Evolutionary conservation across 805 yeast species (phyloP).

Genomic region (Maudiozyma barnettii): DNA sequence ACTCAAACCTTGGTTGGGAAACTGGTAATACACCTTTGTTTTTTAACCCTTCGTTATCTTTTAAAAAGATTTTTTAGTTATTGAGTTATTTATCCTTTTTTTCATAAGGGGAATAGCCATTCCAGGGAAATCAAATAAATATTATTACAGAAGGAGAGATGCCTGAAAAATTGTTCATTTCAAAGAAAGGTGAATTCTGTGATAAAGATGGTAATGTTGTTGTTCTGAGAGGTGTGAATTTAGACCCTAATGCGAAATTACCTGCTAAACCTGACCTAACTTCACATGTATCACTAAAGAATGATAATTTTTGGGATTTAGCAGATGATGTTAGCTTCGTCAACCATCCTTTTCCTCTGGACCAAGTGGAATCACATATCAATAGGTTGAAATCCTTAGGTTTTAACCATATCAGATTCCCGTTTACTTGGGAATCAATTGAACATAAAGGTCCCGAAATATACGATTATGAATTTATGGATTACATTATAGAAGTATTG

Average conservation of each 20-base stretch:
- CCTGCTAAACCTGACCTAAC: slow-evolving; percentile 50
- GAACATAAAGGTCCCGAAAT: slow-evolving; percentile 82
- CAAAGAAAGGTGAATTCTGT: slow-evolving; percentile 47
- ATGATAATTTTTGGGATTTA: slow-evolving; percentile 44
- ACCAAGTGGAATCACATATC: slow-evolving; percentile 62
- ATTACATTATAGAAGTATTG: slow-evolving; percentile 56
- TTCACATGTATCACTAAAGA: slow-evolving; percentile 27
- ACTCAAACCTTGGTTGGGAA: background rate
- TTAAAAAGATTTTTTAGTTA: background rate
- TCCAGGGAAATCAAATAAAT: background rate
- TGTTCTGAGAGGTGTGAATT: slow-evolving; percentile 66
- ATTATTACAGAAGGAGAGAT: slow-evolving; percentile 2
- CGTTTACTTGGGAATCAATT: slow-evolving; percentile 85
- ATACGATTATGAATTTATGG: slow-evolving; percentile 70
- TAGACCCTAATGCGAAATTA: slow-evolving; percentile 64
- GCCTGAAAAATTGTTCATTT: slow-evolving; percentile 28
- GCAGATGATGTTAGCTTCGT: slow-evolving; percentile 76
- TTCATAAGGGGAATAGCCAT: background rate
- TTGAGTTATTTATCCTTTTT: background rate
- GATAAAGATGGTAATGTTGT: slow-evolving; percentile 50
- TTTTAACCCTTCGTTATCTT: background rate
- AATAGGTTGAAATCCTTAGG: slow-evolving; percentile 70
- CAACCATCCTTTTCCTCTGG: slow-evolving; percentile 70
- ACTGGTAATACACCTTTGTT: background rate
- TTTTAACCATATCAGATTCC: slow-evolving; percentile 64